These are phyloP conservation scores for Linnemannia hyalina DNA, from an alignment of 192 early-diverging fungal genomes.

Conservation along the genomic window DNA sequence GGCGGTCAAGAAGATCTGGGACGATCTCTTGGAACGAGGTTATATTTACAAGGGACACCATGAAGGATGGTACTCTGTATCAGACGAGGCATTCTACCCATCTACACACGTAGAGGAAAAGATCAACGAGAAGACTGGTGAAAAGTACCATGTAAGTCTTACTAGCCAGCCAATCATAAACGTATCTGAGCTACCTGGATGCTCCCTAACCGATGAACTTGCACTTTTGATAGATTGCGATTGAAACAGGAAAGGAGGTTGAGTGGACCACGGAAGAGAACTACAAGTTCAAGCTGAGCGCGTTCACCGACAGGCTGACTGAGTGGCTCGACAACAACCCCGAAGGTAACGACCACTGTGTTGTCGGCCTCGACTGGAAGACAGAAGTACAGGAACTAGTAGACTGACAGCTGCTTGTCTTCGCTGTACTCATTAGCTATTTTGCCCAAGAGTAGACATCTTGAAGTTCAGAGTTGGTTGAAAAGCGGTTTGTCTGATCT, in stretches of 20 bases:
- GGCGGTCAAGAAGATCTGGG: constrained; percentile 85
- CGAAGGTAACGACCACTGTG: constrained; percentile 44
- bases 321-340: constrained; percentile 81
- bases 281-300: constrained; percentile 90
- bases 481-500: constrained; percentile 76
- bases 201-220: background rate
- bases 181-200: constrained; percentile 6
- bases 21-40: constrained; percentile 71
- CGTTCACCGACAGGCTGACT: constrained; percentile 70
- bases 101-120: constrained; percentile 78
- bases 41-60: constrained; percentile 93
- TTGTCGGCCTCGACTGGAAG: background rate
- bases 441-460: constrained; percentile 70
- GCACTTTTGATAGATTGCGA: constrained; percentile 63
- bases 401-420: background rate
- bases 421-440: constrained; percentile 61
- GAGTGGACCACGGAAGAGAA: constrained; percentile 95
- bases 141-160: constrained; percentile 58
- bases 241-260: constrained; percentile 86
- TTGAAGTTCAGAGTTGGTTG: constrained; percentile 78
- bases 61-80: constrained; percentile 95
- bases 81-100: constrained; percentile 95
- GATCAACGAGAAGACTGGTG: constrained; percentile 63
- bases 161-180: background rate
- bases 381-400: background rate